Percentiles rank a stretch among this genome's conserved stretches.
These are phyloP conservation scores for Xylaria palmicola DNA, from an alignment of 495 filamentous ascomycete genomes.

Conservation along the genomic window DNA sequence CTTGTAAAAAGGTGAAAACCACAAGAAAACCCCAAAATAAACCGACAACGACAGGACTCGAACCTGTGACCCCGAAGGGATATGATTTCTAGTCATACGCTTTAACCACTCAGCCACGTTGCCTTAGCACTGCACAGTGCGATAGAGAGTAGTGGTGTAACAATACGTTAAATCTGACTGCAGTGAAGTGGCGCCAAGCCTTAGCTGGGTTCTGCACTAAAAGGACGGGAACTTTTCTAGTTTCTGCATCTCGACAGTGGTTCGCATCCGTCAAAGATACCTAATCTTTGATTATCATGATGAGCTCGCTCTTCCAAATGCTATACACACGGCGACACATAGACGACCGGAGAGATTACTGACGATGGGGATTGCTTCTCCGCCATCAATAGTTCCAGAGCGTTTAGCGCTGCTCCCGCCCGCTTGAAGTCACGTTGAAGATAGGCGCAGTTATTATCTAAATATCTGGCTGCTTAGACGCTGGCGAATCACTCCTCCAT, in stretches of 20 bases:
- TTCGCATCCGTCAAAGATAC: neutral
- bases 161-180: neutral
- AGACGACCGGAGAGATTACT: neutral
- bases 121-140: neutral
- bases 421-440: neutral
- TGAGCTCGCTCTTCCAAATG: neutral
- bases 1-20: neutral
- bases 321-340: neutral
- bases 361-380: neutral
- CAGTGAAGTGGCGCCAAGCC: neutral
- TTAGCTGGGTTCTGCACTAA: neutral
- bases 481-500: neutral
- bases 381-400: no score
- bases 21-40: neutral
- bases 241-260: neutral
- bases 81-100: conserved; percentile 22
- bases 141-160: neutral
- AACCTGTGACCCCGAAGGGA: conserved; percentile 21
- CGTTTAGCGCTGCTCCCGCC: neutral
- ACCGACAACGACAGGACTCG: conserved; percentile 20
- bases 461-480: no score
- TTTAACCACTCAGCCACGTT: conserved; percentile 22
- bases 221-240: no score
- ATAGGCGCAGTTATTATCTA: no score
- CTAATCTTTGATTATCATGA: no score